phyloP scores from a whole-genome alignment of 805 yeast genomes.

The Suhomyces xylopsoci region DNA sequence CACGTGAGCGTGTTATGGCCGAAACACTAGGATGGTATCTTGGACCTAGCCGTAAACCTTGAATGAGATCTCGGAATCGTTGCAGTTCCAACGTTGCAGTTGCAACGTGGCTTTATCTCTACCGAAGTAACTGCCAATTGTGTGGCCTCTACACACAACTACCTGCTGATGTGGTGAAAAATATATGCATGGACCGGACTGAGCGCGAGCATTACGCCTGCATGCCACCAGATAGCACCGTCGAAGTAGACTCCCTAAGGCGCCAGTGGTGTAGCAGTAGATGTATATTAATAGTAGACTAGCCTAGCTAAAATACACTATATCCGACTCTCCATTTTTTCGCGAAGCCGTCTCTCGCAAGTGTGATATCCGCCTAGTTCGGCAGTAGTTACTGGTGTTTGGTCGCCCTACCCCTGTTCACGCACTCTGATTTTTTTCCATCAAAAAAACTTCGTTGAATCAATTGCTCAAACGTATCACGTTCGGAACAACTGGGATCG shows the following conservation, averaged over 20 bases:
- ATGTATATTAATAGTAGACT: not conserved
- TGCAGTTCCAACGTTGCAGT: not conserved
- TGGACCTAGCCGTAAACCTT: not conserved
- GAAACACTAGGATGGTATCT: not conserved
- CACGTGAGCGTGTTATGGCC: not conserved
- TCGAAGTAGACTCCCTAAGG: not conserved
- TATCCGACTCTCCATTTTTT: no score
- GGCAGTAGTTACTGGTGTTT: not conserved
- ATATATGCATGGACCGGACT: not conserved
- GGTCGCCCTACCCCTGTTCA: not conserved
- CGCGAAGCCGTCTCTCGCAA: not conserved
- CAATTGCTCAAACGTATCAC: not conserved
- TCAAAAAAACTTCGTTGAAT: not conserved
- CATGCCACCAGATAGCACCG: not conserved
- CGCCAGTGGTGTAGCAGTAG: not conserved
- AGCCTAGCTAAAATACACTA: not conserved
- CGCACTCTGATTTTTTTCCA: not conserved
- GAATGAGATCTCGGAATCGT: not conserved
- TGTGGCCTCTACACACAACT: not conserved
- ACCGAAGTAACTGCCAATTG: not conserved
- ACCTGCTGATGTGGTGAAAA: not conserved
- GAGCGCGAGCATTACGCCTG: not conserved
- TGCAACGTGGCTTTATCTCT: not conserved
- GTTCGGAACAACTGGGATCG: not conserved
- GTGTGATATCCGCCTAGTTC: not conserved